Conservation (phyloP, 2,329 filamentous ascomycete species). For the Curvularia hawaiiensis region DNA sequence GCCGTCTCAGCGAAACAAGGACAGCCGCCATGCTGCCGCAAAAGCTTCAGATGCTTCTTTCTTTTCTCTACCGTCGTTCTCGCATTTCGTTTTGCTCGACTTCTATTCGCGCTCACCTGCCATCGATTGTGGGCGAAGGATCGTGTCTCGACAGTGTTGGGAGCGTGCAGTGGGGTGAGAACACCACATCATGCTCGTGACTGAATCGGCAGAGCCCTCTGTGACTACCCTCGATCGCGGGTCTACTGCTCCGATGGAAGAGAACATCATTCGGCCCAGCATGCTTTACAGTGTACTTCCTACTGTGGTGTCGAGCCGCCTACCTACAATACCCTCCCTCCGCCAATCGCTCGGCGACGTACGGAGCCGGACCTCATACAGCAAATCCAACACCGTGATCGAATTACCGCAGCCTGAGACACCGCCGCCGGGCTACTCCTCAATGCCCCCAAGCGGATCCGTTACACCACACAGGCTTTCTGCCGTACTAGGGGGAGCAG, state of each 20-base stretch:
- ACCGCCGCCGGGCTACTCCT: constrained; percentile 47
- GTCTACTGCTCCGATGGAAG: constrained; percentile 14
- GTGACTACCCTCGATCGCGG: constrained; percentile 15
- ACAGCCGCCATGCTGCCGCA: constrained; percentile 17
- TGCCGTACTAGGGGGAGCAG: constrained; percentile 24
- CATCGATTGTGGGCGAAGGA: neutral
- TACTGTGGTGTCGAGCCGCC: constrained; percentile 56
- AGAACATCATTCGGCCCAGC: constrained; percentile 41
- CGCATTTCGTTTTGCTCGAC: neutral
- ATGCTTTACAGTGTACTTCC: constrained; percentile 62
- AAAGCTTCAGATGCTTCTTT: constrained; percentile 2
- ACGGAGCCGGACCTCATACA: constrained; percentile 24
- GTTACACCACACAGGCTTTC: constrained; percentile 25
- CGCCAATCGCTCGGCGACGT: constrained; percentile 41
- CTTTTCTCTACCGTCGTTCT: neutral
- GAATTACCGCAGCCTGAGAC: constrained; percentile 33
- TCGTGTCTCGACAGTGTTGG: neutral
- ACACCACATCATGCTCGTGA: constrained; percentile 18
- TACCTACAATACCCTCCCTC: constrained; percentile 59
- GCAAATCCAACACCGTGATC: constrained; percentile 24
- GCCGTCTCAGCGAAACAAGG: constrained; percentile 20
- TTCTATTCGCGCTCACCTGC: constrained; percentile 3
- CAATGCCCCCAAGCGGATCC: constrained; percentile 33
- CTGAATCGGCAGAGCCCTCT: neutral
- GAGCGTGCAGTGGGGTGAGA: constrained; percentile 16